Conservation (phyloP, 805 yeast genomes). For the Kuraishia molischiana region DNA sequence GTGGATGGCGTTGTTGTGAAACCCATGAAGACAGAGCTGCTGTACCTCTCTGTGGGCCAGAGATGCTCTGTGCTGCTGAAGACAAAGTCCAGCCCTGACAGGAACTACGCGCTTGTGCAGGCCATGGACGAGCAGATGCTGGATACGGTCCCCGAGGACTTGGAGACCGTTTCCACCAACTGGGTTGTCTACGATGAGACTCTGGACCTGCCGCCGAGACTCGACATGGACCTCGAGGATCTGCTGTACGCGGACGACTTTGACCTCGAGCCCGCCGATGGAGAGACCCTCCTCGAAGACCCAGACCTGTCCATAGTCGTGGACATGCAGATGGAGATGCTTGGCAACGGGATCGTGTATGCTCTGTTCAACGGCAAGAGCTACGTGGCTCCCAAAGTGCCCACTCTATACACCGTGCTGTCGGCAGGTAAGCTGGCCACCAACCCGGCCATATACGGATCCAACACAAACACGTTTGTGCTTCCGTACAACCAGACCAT, state of each 20-base stretch:
- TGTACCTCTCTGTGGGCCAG: constrained; percentile 87
- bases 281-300: constrained; percentile 35
- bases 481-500: constrained; percentile 53
- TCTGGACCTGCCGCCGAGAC: constrained; percentile 35
- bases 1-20: constrained; percentile 87
- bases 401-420: constrained; percentile 56
- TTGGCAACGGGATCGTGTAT: constrained; percentile 67
- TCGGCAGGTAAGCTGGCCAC: constrained; percentile 48
- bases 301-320: constrained; percentile 54
- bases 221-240: constrained; percentile 38
- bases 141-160: constrained; percentile 54
- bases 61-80: constrained; percentile 72
- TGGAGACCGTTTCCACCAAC: constrained; percentile 45
- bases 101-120: constrained; percentile 54
- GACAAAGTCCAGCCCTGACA: constrained; percentile 36
- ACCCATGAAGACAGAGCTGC: constrained; percentile 54
- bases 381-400: constrained; percentile 58
- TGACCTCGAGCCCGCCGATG: constrained; percentile 27
- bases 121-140: constrained; percentile 57
- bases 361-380: constrained; percentile 68
- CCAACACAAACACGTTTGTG: constrained; percentile 55
- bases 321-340: constrained; percentile 53
- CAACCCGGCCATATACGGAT: constrained; percentile 60
- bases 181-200: constrained; percentile 39
- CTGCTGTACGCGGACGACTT: constrained; percentile 28